phyloP scores from a whole-genome alignment of 2,329 filamentous ascomycete genomes.

The Calcarisporium arbuscula region DNA sequence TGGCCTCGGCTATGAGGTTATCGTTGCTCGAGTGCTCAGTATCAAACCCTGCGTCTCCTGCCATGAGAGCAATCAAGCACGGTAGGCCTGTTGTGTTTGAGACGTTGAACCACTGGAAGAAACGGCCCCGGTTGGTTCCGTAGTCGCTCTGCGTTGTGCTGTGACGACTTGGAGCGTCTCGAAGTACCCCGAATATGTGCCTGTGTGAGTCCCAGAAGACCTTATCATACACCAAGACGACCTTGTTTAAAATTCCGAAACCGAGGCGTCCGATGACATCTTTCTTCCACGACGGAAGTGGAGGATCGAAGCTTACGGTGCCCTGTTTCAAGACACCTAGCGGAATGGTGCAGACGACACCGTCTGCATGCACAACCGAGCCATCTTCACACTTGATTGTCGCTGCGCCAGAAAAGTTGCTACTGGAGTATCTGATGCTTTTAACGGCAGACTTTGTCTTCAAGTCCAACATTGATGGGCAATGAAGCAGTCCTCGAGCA shows the following conservation, averaged over 20 bases:
- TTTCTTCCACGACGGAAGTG: constrained; percentile 80
- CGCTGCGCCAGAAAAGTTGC: constrained; percentile 40
- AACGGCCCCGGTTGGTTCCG: constrained; percentile 70
- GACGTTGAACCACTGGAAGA: constrained; percentile 97
- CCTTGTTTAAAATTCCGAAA: constrained; percentile 92
- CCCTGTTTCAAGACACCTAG: constrained; percentile 86
- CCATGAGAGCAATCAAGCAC: constrained; percentile 88
- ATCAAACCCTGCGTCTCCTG: constrained; percentile 85
- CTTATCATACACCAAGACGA: constrained; percentile 81
- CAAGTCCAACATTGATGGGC: constrained; percentile 71
- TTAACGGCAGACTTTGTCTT: constrained; percentile 67
- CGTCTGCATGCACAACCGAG: constrained; percentile 72
- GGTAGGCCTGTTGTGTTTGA: constrained; percentile 83
- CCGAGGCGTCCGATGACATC: constrained; percentile 78
- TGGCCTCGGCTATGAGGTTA: constrained; percentile 73
- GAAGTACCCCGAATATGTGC: constrained; percentile 90
- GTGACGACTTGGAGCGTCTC: constrained; percentile 60
- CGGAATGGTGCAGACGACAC: constrained; percentile 83
- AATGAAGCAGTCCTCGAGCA: constrained; percentile 75
- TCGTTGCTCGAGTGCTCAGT: constrained; percentile 73
- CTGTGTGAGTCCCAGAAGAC: constrained; percentile 86
- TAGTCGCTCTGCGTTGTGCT: constrained; percentile 80
- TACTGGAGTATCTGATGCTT: constrained; percentile 58
- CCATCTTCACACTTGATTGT: constrained; percentile 73
- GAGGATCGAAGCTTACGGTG: constrained; percentile 77